Percentiles rank a stretch among this genome's conserved stretches.
These are phyloP conservation scores for Onygena corvina DNA, from an alignment of 2,329 filamentous ascomycete species.

Conservation along the genomic window DNA sequence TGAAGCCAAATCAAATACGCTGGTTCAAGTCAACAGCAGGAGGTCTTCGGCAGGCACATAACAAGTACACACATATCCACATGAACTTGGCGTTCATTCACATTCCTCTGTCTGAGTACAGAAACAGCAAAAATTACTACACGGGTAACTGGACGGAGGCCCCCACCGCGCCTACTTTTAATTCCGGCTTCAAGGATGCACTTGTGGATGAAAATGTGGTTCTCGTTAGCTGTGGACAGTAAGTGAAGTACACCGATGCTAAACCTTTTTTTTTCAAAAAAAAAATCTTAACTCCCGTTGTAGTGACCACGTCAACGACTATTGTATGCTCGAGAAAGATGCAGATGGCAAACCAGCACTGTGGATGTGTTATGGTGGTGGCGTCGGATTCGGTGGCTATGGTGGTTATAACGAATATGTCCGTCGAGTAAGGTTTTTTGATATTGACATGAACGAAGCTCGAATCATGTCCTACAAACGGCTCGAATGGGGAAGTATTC, in stretches of 20 bases:
- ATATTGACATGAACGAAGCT: constrained; percentile 83
- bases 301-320: constrained; percentile 92
- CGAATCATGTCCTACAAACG: constrained; percentile 88
- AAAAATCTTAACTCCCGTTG: background rate
- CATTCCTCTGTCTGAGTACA: constrained; percentile 87
- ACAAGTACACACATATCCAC: constrained; percentile 78
- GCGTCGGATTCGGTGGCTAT: constrained; percentile 85
- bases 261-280: background rate
- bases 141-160: constrained; percentile 68
- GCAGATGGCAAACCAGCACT: constrained; percentile 51
- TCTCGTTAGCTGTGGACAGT: constrained; percentile 86
- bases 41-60: constrained; percentile 61
- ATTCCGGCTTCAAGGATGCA: constrained; percentile 85
- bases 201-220: constrained; percentile 74
- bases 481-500: constrained; percentile 53
- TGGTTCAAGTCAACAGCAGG: constrained; percentile 81
- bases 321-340: constrained; percentile 61
- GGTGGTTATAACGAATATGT: constrained; percentile 79
- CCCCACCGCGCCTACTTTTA: constrained; percentile 77
- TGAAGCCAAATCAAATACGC: constrained; percentile 84
- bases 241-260: constrained; percentile 30
- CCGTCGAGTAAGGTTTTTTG: constrained; percentile 75
- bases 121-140: constrained; percentile 45
- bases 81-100: constrained; percentile 97
- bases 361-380: constrained; percentile 98